phyloP scores from a whole-genome alignment of 2,329 filamentous ascomycete species.

The Endothia cerciana region DNA sequence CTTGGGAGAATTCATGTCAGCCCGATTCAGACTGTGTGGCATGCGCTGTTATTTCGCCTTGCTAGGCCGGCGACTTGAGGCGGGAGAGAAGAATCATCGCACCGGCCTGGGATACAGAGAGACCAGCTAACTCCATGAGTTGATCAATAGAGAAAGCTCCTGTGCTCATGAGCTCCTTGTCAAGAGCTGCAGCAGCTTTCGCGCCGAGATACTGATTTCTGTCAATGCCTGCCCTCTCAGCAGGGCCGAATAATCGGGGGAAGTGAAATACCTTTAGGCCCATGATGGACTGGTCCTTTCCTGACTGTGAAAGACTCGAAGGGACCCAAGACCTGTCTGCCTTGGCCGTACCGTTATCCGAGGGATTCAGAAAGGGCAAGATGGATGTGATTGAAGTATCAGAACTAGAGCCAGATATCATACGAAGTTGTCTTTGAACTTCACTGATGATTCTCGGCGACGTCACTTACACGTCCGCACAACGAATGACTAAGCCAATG shows the following conservation, averaged over 20 bases:
- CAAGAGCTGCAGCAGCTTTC: constrained; percentile 84
- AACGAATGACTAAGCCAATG: constrained; percentile 12
- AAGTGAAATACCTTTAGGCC: constrained; percentile 39
- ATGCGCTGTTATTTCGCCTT: too few species aligned
- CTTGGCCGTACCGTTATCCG: background rate
- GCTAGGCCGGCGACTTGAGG: background rate
- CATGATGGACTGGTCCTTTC: constrained; percentile 33
- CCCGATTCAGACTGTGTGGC: background rate
- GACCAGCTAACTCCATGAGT: constrained; percentile 92
- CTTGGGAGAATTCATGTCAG: constrained; percentile 48
- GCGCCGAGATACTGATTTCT: constrained; percentile 74
- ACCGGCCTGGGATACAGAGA: constrained; percentile 92
- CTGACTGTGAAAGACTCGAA: background rate
- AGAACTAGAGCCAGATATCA: background rate
- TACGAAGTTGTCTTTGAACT: constrained; percentile 10
- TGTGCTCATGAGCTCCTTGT: constrained; percentile 90
- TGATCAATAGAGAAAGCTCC: constrained; percentile 93
- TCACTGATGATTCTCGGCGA: background rate
- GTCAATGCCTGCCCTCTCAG: constrained; percentile 31
- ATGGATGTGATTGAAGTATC: background rate
- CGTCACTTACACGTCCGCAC: constrained; percentile 10
- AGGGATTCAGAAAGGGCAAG: background rate
- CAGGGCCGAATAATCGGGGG: background rate
- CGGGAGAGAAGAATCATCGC: constrained; percentile 35
- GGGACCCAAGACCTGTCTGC: background rate